phyloP scores from a whole-genome alignment of 768 basidiomycete species.

The Auricularia cornea region DNA sequence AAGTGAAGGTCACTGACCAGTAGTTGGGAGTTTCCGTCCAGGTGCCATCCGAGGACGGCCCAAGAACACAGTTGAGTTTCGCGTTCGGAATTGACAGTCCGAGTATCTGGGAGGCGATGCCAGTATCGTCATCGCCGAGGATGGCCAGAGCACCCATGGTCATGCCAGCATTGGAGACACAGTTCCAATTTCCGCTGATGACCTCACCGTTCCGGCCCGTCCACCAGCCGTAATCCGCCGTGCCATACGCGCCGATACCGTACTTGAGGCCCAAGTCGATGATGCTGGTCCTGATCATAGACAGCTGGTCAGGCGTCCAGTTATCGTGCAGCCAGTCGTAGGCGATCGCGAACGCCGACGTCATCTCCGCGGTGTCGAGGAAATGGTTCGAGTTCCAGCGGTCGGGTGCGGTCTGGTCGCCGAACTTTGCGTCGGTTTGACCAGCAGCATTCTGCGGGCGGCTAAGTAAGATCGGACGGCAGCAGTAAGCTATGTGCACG shows the following conservation, averaged over 20 bases:
- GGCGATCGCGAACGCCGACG: conserved; percentile 80
- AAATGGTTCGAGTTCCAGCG: conserved; percentile 86
- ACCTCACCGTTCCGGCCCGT: conserved; percentile 21
- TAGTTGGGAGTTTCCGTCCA: conserved; percentile 94
- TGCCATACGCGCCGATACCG: conserved; percentile 34
- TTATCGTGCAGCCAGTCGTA: conserved; percentile 51
- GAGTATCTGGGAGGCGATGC: conserved; percentile 59
- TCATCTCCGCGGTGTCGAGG: conserved; percentile 87
- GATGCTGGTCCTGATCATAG: conserved; percentile 59
- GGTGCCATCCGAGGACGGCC: conserved; percentile 65
- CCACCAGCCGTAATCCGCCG: conserved; percentile 66
- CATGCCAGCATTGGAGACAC: conserved; percentile 87
- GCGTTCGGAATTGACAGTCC: conserved; percentile 68
- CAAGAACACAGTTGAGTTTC: conserved; percentile 62
- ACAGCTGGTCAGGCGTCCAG: conserved; percentile 68
- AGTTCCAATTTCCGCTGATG: conserved; percentile 94
- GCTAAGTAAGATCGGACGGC: not conserved
- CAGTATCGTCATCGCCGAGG: conserved; percentile 71
- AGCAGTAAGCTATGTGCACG: not conserved
- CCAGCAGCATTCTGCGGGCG: conserved; percentile 59
- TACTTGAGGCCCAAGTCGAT: conserved; percentile 66
- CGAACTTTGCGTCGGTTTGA: conserved; percentile 57
- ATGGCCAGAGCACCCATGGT: conserved; percentile 91
- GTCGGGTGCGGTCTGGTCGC: conserved; percentile 40
- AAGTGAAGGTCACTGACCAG: conserved; percentile 34